Evolutionary conservation across 176 grass and related monocot species (phyloP).

Genomic region (Triticum monococcum): DNA sequence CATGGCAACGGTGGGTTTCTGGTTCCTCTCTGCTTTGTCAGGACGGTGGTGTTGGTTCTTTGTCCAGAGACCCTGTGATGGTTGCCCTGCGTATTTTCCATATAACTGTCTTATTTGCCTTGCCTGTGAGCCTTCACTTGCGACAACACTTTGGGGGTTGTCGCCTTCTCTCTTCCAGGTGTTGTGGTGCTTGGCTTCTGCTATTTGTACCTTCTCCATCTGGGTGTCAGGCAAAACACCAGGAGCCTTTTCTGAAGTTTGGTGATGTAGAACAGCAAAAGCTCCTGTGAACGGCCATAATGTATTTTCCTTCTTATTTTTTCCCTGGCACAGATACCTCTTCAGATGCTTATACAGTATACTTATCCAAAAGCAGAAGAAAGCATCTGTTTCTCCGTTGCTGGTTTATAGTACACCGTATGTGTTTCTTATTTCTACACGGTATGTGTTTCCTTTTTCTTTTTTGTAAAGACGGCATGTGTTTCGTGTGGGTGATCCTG

Average conservation of each 20-base stretch:
- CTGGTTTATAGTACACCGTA: too few species aligned
- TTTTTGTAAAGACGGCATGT: background rate
- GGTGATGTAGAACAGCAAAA: background rate
- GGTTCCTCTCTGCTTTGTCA: background rate
- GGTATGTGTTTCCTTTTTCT: too few species aligned
- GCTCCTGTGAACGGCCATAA: background rate
- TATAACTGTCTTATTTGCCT: background rate
- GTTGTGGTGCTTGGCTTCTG: background rate
- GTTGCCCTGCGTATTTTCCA: background rate
- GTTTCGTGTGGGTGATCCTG: background rate
- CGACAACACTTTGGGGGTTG: background rate
- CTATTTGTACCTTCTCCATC: background rate
- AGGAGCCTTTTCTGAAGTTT: background rate
- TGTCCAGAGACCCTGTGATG: background rate
- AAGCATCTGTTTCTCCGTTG: too few species aligned
- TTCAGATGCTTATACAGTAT: too few species aligned
- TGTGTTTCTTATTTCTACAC: too few species aligned
- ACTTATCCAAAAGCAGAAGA: too few species aligned
- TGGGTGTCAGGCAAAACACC: background rate
- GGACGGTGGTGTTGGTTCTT: background rate
- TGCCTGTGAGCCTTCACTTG: background rate
- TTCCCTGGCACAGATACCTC: too few species aligned
- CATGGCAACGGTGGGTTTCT: background rate
- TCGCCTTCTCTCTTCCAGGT: background rate
- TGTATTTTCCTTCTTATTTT: background rate